These are phyloP conservation scores for Globisporangium echinulatum DNA, from an alignment of 352 stramenopile genomes.

Conservation along the genomic window DNA sequence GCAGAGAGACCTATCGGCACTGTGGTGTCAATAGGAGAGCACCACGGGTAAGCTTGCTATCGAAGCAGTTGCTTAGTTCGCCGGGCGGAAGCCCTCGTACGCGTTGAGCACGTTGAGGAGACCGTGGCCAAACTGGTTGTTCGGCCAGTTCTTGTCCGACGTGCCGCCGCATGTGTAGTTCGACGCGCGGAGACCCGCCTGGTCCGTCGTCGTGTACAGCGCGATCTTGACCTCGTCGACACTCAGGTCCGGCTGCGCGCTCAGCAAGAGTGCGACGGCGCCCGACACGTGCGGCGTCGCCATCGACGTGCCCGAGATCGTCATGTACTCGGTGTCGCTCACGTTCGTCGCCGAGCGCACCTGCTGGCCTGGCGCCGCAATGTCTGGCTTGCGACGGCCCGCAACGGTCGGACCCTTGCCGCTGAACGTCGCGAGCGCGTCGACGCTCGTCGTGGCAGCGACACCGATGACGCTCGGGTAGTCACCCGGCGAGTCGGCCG, in stretches of 20 bases:
- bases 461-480: slow-evolving; percentile 24
- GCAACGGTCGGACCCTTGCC: slow-evolving; percentile 12
- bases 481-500: slow-evolving; percentile 15
- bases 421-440: slow-evolving; percentile 13
- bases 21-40: too few relatives aligned
- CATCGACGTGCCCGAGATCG: slow-evolving; percentile 20
- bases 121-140: slow-evolving; percentile 28
- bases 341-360: slow-evolving; percentile 10
- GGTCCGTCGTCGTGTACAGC: slow-evolving; percentile 7
- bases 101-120: slow-evolving; percentile 16
- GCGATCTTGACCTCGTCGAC: slow-evolving; percentile 14
- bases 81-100: slow-evolving; percentile 13
- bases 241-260: slow-evolving; percentile 13
- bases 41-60: too few relatives aligned
- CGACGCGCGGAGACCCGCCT: not conserved
- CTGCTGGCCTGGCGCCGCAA: slow-evolving; percentile 16
- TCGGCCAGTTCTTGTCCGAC: slow-evolving; percentile 23
- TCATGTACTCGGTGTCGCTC: slow-evolving; percentile 7
- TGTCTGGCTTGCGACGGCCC: slow-evolving; percentile 16
- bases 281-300: slow-evolving; percentile 25
- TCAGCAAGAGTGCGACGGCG: slow-evolving; percentile 20
- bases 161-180: slow-evolving; percentile 20
- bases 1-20: too few relatives aligned
- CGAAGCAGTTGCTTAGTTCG: too few relatives aligned
- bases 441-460: slow-evolving; percentile 13